Percentiles rank a stretch among this genome's conserved stretches.
These are phyloP conservation scores for Eleusine coracana DNA, from an alignment of 176 grass and related monocot species.

Conservation along the genomic window DNA sequence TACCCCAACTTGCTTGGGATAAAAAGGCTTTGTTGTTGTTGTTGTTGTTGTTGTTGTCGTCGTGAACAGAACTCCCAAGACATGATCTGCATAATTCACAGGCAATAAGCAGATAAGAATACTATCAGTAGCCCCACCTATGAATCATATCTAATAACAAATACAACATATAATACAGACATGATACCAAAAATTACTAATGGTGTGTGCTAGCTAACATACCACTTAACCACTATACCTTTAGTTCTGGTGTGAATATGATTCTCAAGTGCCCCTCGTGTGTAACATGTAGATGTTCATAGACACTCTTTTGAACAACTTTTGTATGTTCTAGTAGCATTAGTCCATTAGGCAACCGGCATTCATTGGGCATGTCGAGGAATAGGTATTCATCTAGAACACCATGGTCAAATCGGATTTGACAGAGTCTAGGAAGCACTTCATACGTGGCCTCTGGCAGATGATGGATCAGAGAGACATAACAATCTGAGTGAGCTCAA, in stretches of 20 bases:
- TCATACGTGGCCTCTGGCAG: constrained; percentile 82
- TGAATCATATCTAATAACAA: constrained; percentile 46
- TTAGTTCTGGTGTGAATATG: constrained; percentile 95
- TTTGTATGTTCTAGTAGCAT: constrained; percentile 87
- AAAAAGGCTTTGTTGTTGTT: no score
- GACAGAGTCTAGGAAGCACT: constrained; percentile 93
- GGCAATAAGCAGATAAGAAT: constrained; percentile 34
- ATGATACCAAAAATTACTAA: background rate
- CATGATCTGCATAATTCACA: constrained; percentile 67
- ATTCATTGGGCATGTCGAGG: constrained; percentile 89
- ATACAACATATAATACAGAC: constrained; percentile 19
- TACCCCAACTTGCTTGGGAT: no score
- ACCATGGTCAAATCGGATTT: constrained; percentile 97
- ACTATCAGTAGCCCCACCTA: constrained; percentile 45
- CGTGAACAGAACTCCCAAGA: constrained; percentile 96
- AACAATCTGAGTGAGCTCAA: constrained; percentile 24
- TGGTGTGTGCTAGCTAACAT: background rate
- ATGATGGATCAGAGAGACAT: constrained; percentile 35
- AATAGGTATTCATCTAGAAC: constrained; percentile 90
- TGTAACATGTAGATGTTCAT: constrained; percentile 84
- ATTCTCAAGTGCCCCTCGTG: constrained; percentile 88
- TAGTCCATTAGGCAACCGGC: constrained; percentile 68
- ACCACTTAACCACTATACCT: constrained; percentile 50
- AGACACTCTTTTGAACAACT: constrained; percentile 91
- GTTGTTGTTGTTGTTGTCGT: no score